Percentiles rank a stretch among this genome's conserved stretches.
phyloP scores from a whole-genome alignment of 257 asterid genomes.

The Catharanthus roseus region DNA sequence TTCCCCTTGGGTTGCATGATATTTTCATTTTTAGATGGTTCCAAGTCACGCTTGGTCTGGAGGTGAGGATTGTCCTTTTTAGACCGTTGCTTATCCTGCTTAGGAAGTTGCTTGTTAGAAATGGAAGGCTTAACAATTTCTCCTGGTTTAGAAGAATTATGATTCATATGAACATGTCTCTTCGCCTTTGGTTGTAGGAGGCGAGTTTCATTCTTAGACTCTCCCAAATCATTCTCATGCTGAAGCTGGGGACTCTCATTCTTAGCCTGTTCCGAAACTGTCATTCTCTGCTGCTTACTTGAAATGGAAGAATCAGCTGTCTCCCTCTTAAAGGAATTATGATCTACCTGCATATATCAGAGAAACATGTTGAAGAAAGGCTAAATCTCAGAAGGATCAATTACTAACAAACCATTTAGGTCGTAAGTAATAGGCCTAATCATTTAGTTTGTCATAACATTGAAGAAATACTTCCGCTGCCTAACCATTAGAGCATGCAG shows the following conservation, averaged over 20 bases:
- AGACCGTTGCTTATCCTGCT: neutral
- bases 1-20: neutral
- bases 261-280: neutral
- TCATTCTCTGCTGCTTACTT: neutral
- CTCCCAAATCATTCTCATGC: neutral
- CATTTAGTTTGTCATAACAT: neutral
- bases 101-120: neutral
- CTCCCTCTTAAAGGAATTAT: neutral
- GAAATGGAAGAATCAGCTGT: neutral
- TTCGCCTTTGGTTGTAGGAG: neutral
- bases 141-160: slow-evolving; percentile 1
- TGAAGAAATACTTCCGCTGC: neutral
- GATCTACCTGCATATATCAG: slow-evolving; percentile 5
- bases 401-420: neutral
- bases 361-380: neutral
- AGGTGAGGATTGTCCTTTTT: neutral
- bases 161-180: neutral
- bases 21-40: neutral
- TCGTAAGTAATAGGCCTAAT: too few species aligned
- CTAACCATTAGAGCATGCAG: neutral
- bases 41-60: neutral
- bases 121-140: neutral
- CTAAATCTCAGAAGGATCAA: neutral
- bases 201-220: slow-evolving; percentile 8
- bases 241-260: neutral